Percentiles rank a stretch among this genome's conserved stretches.
These are phyloP conservation scores for Rhododendron griersonianum DNA, from an alignment of 148 eudicot species.

Conservation along the genomic window DNA sequence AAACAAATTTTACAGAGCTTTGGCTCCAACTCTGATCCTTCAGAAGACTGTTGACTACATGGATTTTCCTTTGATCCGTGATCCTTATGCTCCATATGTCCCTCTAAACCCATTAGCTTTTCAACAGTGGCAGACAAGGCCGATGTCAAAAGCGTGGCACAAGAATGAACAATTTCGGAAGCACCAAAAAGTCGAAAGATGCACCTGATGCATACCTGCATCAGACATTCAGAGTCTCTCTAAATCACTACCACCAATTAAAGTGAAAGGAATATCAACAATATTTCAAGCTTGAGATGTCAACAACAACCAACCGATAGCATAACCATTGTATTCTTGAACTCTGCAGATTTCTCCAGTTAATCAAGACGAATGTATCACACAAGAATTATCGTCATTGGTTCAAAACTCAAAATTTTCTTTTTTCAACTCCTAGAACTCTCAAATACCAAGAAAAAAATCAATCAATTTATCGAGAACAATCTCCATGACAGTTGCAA, in stretches of 20 bases:
- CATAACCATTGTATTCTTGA: background rate
- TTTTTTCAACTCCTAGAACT: too few relatives aligned
- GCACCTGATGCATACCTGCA: constrained; percentile 71
- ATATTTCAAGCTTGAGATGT: background rate
- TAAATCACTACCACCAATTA: background rate
- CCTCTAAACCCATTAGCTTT: constrained; percentile 21
- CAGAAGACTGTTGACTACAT: constrained; percentile 6
- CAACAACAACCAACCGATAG: background rate
- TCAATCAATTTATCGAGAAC: background rate
- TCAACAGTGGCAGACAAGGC: constrained; percentile 19
- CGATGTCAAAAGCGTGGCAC: constrained; percentile 23
- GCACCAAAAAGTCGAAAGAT: constrained; percentile 61
- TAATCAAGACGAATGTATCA: background rate
- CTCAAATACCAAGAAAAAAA: background rate
- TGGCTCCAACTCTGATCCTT: constrained; percentile 17
- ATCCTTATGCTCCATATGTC: constrained; percentile 12
- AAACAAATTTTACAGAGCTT: constrained; percentile 57
- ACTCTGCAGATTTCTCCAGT: background rate
- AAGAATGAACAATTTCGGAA: constrained; percentile 37
- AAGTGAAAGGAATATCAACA: background rate
- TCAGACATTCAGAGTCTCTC: background rate
- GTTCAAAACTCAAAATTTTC: background rate
- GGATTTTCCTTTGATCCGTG: constrained; percentile 15
- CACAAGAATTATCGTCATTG: background rate
- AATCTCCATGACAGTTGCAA: background rate